Base-by-base conservation (phyloP, 345 rosid genomes). In the Carallia pectinifolia region DNA sequence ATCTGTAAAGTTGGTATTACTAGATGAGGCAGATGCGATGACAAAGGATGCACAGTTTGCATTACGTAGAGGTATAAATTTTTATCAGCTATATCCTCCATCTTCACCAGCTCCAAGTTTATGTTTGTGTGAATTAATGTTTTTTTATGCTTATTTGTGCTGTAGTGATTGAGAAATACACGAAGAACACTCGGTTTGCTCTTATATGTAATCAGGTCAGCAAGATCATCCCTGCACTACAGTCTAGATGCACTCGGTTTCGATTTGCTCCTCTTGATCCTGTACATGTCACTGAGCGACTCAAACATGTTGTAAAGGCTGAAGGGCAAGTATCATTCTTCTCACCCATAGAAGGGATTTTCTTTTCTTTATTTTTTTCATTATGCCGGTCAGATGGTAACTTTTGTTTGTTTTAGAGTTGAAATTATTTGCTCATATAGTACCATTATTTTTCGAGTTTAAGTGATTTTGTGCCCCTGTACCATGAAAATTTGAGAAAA, bases 1-100 rank as follows among this genome's bases (percentile, higher is more conserved):
- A 63, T 80, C 88, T 23, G 92, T 92, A 47, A 94, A 94, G 86
- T 74, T 94, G 89, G 94, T 94, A 61, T 81, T 94, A 69, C 93
- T 94, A 8, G 97, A 94, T 71, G 97, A 91, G 81, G 89, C 97
- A 65, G 97, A 94, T 86, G 98, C 98, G 62, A 92, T 94, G 98
- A 94, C 98, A 54, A 94, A 94, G 82, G 98, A 94, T 80, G 97
- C 98, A 52, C 97, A 94, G 79, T 94, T 94, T 86, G 98, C 98
- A 27, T 73, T 91, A 84, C 97, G 97, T 71, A 87, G 96, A 88
- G 97, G 97, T 89, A 66, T 27, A 68, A 48, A 50, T 19, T 34
- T 18, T 52, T 58, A 50, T 15, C 9, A 6, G n/a, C 39, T 16
- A 15, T 17, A 12, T 5, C 39, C 44, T 34, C 8, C 8, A 29